Conservation (phyloP, 176 grass and related monocot species). For the Phyllostachys edulis region DNA sequence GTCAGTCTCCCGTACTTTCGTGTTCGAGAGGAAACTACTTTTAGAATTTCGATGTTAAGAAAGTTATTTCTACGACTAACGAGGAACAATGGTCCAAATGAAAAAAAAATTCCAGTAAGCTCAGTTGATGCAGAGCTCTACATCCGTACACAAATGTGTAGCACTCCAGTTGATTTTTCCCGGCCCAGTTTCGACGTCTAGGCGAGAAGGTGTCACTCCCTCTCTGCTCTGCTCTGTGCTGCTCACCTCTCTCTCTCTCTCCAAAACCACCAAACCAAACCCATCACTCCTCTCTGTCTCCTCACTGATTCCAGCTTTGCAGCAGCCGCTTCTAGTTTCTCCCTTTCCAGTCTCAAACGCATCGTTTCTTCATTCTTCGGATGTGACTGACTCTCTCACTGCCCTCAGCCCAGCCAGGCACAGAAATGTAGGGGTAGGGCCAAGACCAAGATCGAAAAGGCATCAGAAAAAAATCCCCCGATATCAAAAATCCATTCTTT, state of each 20-base stretch:
- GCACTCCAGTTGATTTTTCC: no score
- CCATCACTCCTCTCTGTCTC: not conserved
- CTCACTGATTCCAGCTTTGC: not conserved
- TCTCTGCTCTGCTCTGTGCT: not conserved
- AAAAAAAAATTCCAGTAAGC: no score
- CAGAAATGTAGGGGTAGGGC: constrained; percentile 52
- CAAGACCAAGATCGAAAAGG: not conserved
- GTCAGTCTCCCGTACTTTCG: no score
- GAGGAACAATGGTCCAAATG: no score
- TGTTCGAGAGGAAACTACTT: no score
- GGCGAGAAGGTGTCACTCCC: not conserved
- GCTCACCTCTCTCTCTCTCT: not conserved
- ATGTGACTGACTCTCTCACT: not conserved
- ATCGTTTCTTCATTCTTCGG: not conserved
- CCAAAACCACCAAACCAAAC: not conserved
- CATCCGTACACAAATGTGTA: no score
- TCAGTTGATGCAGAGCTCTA: no score
- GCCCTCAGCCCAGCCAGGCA: not conserved
- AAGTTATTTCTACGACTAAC: no score
- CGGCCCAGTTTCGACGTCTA: no score
- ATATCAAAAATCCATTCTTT: not conserved
- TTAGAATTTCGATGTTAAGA: no score
- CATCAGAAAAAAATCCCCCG: not conserved
- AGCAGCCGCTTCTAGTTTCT: not conserved
- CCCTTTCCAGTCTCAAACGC: not conserved